Percentiles rank a stretch among this genome's conserved stretches.
Evolutionary conservation across 176 grass and related monocot genomes (phyloP).

Genomic region (Carex myosuroides): DNA sequence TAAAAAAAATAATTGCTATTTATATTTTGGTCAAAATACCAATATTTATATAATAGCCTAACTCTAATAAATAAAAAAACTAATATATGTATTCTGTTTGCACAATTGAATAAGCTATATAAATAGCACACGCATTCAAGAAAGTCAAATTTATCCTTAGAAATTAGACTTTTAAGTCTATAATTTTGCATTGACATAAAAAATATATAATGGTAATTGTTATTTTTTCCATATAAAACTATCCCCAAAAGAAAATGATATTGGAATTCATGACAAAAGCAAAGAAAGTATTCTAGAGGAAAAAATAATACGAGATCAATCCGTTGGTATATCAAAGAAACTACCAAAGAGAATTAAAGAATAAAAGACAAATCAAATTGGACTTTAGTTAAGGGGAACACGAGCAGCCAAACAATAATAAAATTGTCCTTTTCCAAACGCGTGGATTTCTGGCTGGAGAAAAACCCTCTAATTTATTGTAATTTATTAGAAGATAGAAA

Average conservation of each 20-base stretch:
- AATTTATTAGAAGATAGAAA: neutral
- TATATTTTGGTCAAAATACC: too few relatives aligned
- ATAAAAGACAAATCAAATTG: conserved; percentile 11
- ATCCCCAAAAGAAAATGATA: neutral
- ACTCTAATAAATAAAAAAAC: neutral
- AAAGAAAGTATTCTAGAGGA: neutral
- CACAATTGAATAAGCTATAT: neutral
- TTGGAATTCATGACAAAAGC: neutral
- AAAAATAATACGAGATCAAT: neutral
- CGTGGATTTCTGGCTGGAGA: conserved; percentile 12
- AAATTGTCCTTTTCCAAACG: conserved; percentile 9
- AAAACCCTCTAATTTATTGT: neutral
- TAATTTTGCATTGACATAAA: neutral
- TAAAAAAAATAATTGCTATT: too few relatives aligned
- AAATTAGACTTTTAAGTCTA: neutral
- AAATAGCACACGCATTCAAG: neutral
- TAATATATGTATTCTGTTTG: neutral
- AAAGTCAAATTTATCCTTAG: neutral
- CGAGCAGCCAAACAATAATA: conserved; percentile 2
- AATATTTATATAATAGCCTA: too few relatives aligned
- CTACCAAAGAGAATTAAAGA: conserved; percentile 10
- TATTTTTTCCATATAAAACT: neutral
- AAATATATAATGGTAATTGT: neutral
- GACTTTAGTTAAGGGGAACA: conserved; percentile 1
- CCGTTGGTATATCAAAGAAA: neutral